Evolutionary conservation across 805 yeast species (phyloP), one percentile per base, ranked within the genome.

Genomic region (Wickerhamomyces tratensis): DNA sequence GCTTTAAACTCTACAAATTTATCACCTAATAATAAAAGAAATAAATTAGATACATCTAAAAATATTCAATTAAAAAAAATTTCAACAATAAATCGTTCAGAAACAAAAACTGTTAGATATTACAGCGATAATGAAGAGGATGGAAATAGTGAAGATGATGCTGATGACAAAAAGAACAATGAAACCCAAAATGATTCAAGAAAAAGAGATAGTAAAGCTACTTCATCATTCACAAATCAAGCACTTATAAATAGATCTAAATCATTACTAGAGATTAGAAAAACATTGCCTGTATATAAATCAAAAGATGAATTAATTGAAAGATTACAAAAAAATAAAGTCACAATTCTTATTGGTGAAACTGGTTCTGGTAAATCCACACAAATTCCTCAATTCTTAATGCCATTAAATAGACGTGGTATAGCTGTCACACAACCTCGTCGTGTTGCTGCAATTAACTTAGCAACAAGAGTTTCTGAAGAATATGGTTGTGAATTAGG

Each of bases 291-390:
- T 0, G 86, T 89, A 27, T 87, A 71, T 61, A 78, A 74, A 49
- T 86, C 85, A 47, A 77, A 77, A 51, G 79, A 76, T 37, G 72
- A 76, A 41, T 72, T 91, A 14, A 57, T 84, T 46, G 63, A 71
- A 9, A 74, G 77, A 47, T 56, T 91, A 3, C 44, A 63, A 4
- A 46, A 63, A 10, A 74, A 81, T 52, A 79, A 74, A 47, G 94
- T 88, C 6, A 78, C 89, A 0, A 77, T 91, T 2, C 69, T 91
- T 15, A 84, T 93, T 57, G 98, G 98, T 63, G 98, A 91, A 58
- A 91, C 98, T 0, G 98, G 98, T 63, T 86, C 96, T 7, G 98
- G 98, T 68, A 91, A 91, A 58, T 89, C 98, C 5, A 91, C 98
- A 0, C 98, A 91, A 65, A 80, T 91, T 39, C 98, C 98, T 0